These are phyloP conservation scores for Raphanus sativus DNA, from an alignment of 345 rosid genomes.

Conservation along the genomic window DNA sequence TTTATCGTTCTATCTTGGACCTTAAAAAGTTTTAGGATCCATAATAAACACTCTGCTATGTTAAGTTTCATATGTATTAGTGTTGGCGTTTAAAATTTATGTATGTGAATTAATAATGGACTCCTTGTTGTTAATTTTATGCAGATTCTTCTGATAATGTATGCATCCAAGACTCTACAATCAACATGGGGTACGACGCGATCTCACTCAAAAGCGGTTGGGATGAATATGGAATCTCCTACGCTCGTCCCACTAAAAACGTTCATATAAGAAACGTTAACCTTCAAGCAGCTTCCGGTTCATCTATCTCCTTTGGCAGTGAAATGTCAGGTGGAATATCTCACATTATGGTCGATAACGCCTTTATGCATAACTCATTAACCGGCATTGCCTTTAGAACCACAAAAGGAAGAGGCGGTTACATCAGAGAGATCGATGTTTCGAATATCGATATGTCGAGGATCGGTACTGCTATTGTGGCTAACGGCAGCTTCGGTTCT, in stretches of 20 bases:
- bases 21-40: neutral
- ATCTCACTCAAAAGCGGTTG: constrained; percentile 67
- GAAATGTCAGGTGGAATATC: constrained; percentile 64
- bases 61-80: too few species aligned
- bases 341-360: constrained; percentile 40
- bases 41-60: too few species aligned
- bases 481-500: constrained; percentile 48
- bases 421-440: constrained; percentile 44
- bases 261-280: constrained; percentile 48
- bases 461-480: constrained; percentile 41
- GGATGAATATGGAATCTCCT: constrained; percentile 65
- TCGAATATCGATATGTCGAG: constrained; percentile 44
- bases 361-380: constrained; percentile 35
- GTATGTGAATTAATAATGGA: neutral
- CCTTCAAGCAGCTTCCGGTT: constrained; percentile 45
- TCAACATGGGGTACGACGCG: constrained; percentile 56
- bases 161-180: constrained; percentile 57
- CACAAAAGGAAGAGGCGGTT: constrained; percentile 58
- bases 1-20: too few species aligned
- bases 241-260: constrained; percentile 40
- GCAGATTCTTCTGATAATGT: constrained; percentile 60
- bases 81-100: neutral
- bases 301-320: constrained; percentile 58
- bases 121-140: neutral
- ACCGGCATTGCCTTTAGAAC: constrained; percentile 53